Conservation (phyloP, 352 stramenopile genomes). For the Globisporangium lucens region DNA sequence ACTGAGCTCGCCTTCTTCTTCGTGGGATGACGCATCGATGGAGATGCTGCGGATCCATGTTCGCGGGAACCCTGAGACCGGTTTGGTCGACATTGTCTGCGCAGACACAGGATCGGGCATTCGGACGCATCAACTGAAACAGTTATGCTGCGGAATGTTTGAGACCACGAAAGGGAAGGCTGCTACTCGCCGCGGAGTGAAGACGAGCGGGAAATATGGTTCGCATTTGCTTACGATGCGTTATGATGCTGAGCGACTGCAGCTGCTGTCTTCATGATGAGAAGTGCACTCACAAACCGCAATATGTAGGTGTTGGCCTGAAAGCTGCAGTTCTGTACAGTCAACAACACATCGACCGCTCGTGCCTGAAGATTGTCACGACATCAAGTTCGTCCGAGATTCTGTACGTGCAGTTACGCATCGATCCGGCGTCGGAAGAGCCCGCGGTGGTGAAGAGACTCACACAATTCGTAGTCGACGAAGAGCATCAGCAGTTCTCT, state of each 20-base stretch:
- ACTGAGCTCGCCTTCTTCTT: conserved; percentile 4
- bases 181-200: neutral
- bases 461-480: conserved; percentile 52
- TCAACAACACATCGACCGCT: conserved; percentile 37
- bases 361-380: conserved; percentile 59
- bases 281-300: neutral
- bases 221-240: neutral
- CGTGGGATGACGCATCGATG: conserved; percentile 23
- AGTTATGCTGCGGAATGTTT: conserved; percentile 69
- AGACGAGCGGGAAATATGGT: conserved; percentile 67
- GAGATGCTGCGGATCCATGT: conserved; percentile 53
- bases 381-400: conserved; percentile 60
- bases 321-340: conserved; percentile 79
- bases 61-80: conserved; percentile 22
- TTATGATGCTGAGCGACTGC: neutral
- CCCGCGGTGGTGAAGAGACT: conserved; percentile 58
- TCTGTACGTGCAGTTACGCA: conserved; percentile 64
- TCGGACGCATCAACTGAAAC: conserved; percentile 50
- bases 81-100: conserved; percentile 63
- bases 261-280: neutral
- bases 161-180: conserved; percentile 61
- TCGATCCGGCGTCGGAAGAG: conserved; percentile 58
- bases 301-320: conserved; percentile 51
- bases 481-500: conserved; percentile 65
- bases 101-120: conserved; percentile 75